A percentile compares a stretch with the other conserved stretches of the same genome.
Conservation (phyloP, 768 basidiomycete genomes). For the Psilocybe subaeruginosa region DNA sequence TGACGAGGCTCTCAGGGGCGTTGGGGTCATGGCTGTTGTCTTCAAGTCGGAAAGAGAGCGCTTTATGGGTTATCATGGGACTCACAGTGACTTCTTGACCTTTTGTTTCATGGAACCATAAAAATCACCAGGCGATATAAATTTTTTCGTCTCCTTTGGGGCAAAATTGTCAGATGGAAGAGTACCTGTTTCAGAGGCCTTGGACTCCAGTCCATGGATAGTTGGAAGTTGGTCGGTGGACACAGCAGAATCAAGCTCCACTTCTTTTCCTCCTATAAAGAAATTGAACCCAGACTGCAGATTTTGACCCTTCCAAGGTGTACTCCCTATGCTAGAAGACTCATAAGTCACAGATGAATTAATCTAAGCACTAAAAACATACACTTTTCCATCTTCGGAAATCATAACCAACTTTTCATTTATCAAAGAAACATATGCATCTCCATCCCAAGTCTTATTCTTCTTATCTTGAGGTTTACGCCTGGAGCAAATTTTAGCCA, state of each 20-base stretch:
- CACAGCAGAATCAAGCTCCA: conserved; percentile 61
- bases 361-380: conserved; percentile 21
- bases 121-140: conserved; percentile 63
- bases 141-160: conserved; percentile 22
- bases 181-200: neutral
- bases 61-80: neutral
- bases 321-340: conserved; percentile 57
- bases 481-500: conserved; percentile 42
- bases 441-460: conserved; percentile 88
- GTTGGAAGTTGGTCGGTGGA: conserved; percentile 54
- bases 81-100: conserved; percentile 53
- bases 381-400: conserved; percentile 76
- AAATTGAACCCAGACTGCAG: conserved; percentile 49
- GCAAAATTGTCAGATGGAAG: conserved; percentile 18
- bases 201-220: conserved; percentile 22
- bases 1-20: conserved; percentile 78
- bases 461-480: conserved; percentile 75
- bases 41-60: neutral
- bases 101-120: conserved; percentile 50
- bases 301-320: conserved; percentile 58
- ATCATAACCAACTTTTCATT: conserved; percentile 60
- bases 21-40: conserved; percentile 72
- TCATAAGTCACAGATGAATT: neutral
- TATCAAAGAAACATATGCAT: conserved; percentile 59
- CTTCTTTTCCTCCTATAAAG: conserved; percentile 60